These are phyloP conservation scores for Strigomonas culicis DNA, from an alignment of 208 protist genomes.

Conservation along the genomic window DNA sequence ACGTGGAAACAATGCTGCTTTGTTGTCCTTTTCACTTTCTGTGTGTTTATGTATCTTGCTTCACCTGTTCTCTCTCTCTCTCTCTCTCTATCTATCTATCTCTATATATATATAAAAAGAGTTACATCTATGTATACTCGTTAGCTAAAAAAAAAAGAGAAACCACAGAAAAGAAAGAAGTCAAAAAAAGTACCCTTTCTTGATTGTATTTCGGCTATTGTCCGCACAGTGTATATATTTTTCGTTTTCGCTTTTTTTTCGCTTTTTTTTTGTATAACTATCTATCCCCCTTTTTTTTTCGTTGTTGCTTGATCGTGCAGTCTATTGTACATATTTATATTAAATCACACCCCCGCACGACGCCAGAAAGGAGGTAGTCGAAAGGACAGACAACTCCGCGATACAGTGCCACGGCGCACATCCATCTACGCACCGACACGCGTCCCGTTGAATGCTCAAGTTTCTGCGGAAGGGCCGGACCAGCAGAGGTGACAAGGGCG, in stretches of 20 bases:
- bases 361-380: no score
- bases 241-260: slow-evolving; percentile 11
- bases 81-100: background rate
- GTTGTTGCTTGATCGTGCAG: background rate
- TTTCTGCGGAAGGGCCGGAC: no score
- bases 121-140: slow-evolving; percentile 6
- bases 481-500: no score
- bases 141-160: background rate
- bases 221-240: slow-evolving; percentile 5
- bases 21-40: slow-evolving; percentile 6
- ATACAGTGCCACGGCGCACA: no score
- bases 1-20: background rate
- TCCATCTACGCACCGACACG: no score
- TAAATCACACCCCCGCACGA: no score
- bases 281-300: background rate
- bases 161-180: background rate
- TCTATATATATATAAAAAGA: slow-evolving; percentile 5
- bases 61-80: background rate
- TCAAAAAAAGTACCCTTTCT: background rate
- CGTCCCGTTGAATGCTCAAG: no score
- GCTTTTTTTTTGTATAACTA: background rate
- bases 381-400: no score
- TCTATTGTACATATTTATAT: background rate
- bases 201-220: no score
- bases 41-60: background rate